phyloP scores from a whole-genome alignment of 2,329 filamentous ascomycete species.

The Cordyceps pruinosa region DNA sequence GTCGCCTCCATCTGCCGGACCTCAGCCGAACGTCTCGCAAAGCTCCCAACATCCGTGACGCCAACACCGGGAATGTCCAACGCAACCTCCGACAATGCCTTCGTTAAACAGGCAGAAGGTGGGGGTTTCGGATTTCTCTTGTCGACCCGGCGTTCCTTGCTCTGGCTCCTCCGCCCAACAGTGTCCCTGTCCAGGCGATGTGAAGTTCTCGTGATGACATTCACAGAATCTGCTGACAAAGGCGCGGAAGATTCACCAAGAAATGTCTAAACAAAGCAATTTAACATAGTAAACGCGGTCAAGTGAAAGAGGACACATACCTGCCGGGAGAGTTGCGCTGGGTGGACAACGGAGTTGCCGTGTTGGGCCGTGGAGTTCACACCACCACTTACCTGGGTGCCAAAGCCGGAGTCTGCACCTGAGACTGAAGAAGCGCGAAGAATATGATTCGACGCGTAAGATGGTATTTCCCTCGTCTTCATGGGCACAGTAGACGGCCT shows the following conservation, averaged over 20 bases:
- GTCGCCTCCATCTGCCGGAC: constrained; percentile 57
- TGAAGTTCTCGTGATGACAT: neutral
- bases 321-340: neutral
- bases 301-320: neutral
- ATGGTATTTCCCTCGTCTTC: constrained; percentile 7
- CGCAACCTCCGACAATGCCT: constrained; percentile 65
- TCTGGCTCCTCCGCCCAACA: neutral
- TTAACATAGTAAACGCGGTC: neutral
- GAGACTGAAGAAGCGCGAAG: neutral
- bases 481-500: neutral
- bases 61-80: constrained; percentile 53
- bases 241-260: neutral
- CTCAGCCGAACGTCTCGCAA: constrained; percentile 65
- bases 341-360: neutral
- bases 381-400: neutral
- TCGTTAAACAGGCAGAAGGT: constrained; percentile 17
- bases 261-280: neutral
- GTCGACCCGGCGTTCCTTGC: neutral
- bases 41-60: constrained; percentile 71
- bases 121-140: neutral
- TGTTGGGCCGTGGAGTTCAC: neutral
- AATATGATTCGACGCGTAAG: constrained; percentile 5
- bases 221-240: neutral
- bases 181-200: neutral
- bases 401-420: neutral